phyloP scores from a whole-genome alignment of 2,329 filamentous ascomycete species.

The Ophiostoma ips region DNA sequence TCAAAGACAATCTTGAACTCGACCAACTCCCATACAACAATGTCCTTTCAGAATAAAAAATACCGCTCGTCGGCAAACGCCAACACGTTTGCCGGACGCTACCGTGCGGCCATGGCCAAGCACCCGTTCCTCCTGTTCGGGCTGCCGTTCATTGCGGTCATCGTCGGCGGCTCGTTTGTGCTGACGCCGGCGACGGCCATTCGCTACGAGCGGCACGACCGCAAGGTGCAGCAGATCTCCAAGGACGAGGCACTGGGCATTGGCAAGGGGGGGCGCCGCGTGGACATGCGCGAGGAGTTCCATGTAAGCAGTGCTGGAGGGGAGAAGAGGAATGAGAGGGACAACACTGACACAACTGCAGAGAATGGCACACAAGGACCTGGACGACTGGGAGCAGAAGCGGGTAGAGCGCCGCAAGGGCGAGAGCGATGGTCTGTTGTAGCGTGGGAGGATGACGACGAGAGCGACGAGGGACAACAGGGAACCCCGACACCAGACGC shows the following conservation, averaged over 20 bases:
- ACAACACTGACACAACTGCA: slow-evolving; percentile 22
- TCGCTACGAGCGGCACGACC: slow-evolving; percentile 84
- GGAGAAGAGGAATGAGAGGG: background rate
- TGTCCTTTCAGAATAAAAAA: slow-evolving; percentile 52
- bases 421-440: slow-evolving; percentile 71
- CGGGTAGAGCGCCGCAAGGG: slow-evolving; percentile 79
- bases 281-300: slow-evolving; percentile 76
- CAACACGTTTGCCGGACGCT: slow-evolving; percentile 57
- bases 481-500: background rate
- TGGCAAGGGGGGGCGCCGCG: slow-evolving; percentile 53
- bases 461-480: too few relatives aligned
- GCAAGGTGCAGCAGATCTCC: slow-evolving; percentile 72
- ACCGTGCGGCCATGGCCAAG: slow-evolving; percentile 59
- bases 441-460: background rate
- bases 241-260: slow-evolving; percentile 79
- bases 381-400: slow-evolving; percentile 96
- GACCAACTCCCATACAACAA: background rate
- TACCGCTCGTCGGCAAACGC: slow-evolving; percentile 54
- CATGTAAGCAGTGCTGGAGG: slow-evolving; percentile 44
- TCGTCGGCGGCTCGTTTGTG: slow-evolving; percentile 85
- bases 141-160: slow-evolving; percentile 78
- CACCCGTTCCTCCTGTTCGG: slow-evolving; percentile 90
- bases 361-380: slow-evolving; percentile 73
- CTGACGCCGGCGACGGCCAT: slow-evolving; percentile 88
- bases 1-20: too few relatives aligned